Evolutionary conservation across 768 basidiomycete genomes (phyloP), one percentile per base, ranked within the genome.

Genomic region (Tylopilus plumbeoviolaceoides): DNA sequence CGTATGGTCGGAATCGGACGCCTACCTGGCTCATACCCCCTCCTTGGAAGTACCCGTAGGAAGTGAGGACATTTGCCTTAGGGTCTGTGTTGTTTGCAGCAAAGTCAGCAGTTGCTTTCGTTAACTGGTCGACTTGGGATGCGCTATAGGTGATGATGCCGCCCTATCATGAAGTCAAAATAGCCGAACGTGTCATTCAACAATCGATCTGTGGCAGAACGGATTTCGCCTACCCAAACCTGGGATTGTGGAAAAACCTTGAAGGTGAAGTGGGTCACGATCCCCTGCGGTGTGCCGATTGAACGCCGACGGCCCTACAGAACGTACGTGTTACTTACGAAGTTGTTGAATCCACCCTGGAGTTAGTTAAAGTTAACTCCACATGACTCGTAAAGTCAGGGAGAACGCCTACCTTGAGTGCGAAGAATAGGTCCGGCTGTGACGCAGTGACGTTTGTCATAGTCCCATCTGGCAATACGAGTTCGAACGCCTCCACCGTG

Each of bases 271-370:
- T 68, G 71, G 1, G 81, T 85, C 28, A 85, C 81, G 23, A 86
- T 78, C 0, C 84, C 84, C 76, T 78, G 39, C 9, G 21, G 47
- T 33, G 40, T 63, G 10, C 69, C 52, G 64, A 78, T 82, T 47
- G 68, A 72, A 31, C 63, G 62, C 2, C 64, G 5, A 36, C n/a
- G 15, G 17, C 44, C 33, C 11, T 36, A 20, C 41, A 23, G 20
- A 11, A 44, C 33, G 59, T 50, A 48, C 31, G 28, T 41, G 9
- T 46, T 10, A 50, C 61, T 47, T 53, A 78, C 76, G 59, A 83
- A 85, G 63, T 85, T 85, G 58, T 87, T 87, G 61, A 75, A 71
- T 8, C 83, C 83, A 42, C 85, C 85, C 80, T 85, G 46, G 38
- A 44, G 17, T 5, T 17, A 33, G n/a, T 43, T 12, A 28, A 23